Conservation (phyloP, 257 asterid species). For the Scutellaria galericulata region DNA sequence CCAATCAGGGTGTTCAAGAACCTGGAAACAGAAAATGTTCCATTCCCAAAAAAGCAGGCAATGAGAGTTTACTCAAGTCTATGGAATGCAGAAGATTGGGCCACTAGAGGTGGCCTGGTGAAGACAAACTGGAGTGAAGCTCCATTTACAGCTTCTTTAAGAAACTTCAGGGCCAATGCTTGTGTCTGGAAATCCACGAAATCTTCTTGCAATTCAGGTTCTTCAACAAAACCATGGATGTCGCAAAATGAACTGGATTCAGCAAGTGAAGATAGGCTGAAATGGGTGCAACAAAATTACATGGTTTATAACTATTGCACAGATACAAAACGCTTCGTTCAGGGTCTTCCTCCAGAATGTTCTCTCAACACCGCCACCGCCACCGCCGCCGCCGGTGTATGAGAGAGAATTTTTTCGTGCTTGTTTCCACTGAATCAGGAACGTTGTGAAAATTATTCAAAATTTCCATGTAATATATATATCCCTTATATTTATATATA, state of each 20-base stretch:
- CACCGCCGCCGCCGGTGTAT: too few species aligned
- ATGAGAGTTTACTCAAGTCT: conserved; percentile 33
- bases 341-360: conserved; percentile 42
- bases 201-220: conserved; percentile 28
- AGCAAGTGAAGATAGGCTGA: conserved; percentile 29
- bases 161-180: conserved; percentile 39
- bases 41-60: conserved; percentile 41
- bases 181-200: conserved; percentile 41
- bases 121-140: conserved; percentile 54
- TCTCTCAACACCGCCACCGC: neutral
- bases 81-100: conserved; percentile 48
- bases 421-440: neutral
- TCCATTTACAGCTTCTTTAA: conserved; percentile 43
- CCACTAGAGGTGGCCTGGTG: conserved; percentile 51
- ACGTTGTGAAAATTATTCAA: conserved; percentile 13
- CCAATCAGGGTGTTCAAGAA: conserved; percentile 51
- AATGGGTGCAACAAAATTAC: conserved; percentile 50
- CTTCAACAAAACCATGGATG: conserved; percentile 29
- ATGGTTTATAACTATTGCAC: conserved; percentile 50
- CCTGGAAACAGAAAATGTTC: conserved; percentile 31
- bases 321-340: conserved; percentile 44
- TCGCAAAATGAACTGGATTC: conserved; percentile 30
- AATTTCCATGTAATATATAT: neutral
- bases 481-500: too few species aligned
- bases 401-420: too few species aligned